Evolutionary conservation across 805 yeast genomes (phyloP), one percentile per base, ranked within the genome.

Genomic region (Candida verbasci): DNA sequence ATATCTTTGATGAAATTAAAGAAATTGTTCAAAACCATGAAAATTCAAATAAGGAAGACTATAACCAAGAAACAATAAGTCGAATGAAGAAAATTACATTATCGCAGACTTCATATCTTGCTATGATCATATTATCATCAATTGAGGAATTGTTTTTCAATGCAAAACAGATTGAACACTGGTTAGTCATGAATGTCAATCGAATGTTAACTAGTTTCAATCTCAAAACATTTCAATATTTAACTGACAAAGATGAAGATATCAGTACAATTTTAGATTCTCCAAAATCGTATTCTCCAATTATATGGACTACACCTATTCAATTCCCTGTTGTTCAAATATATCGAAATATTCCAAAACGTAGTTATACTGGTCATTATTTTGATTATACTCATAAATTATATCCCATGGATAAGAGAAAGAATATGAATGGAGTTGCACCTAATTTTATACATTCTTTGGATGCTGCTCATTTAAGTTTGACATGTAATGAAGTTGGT

Each of bases 371-470:
- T 12, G 31, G 37, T 12, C 24, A 24, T 16, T 21, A 21, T 8
- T 36, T 29, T 7, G 27, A 17, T 20, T 17, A 22, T 14, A 23
- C 15, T 24, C 21, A 25, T 20, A 32, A 44, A 2, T 25, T 50
- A 6, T 51, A 63, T 1, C 53, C 54, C 5, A 53, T 61, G 26
- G 55, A 59, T 38, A 36, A 27, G 17, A 33, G 44, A 17, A 64
- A 58, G 38, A 71, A 65, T 39, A 17, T 50, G 26, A 62, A 58
- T 40, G 70, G 58, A 9, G 50, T 68, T 6, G 69, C 73, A 0
- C 72, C 73, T 3, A 68, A 68, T 37, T 67, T 61, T 42, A 59
- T 68, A 29, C 73, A 68, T 40, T 64, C 70, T 9, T 39, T 67
- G 9, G 73, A 68, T 41, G 58, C 72, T 3, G 48, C 56, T 3